A percentile compares a stretch with the other conserved stretches of the same genome.
phyloP scores from a whole-genome alignment of 169 alveolate species.

The Plasmodium gonderi region DNA sequence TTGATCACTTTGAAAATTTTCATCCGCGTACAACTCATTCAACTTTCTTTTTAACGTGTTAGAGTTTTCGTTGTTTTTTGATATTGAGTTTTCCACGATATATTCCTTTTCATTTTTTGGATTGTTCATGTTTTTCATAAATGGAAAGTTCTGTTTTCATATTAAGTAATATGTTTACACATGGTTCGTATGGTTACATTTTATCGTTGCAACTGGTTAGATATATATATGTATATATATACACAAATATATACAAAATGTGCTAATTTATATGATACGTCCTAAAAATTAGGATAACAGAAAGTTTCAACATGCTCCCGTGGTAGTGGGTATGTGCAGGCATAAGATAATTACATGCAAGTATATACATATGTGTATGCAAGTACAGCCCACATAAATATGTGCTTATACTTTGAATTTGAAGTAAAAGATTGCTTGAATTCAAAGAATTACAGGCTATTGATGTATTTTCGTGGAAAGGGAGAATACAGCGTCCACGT shows the following conservation, averaged over 20 bases:
- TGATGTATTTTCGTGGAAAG: not conserved
- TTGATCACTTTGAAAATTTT: not conserved
- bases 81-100: not conserved
- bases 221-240: too few relatives aligned
- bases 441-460: not conserved
- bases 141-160: not conserved
- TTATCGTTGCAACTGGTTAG: too few relatives aligned
- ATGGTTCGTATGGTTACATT: too few relatives aligned
- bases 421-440: not conserved
- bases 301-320: too few relatives aligned
- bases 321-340: not conserved
- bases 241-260: too few relatives aligned
- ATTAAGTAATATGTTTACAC: not conserved
- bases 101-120: conserved; percentile 15
- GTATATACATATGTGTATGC: not conserved
- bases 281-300: too few relatives aligned
- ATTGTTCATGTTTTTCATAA: conserved; percentile 28
- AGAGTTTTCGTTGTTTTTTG: not conserved
- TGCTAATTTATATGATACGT: too few relatives aligned
- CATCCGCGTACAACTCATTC: not conserved
- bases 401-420: not conserved
- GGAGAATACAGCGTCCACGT: not conserved
- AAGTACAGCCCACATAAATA: not conserved
- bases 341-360: not conserved
- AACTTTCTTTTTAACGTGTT: conserved; percentile 12